Percentiles rank a stretch among this genome's conserved stretches.
Evolutionary conservation across 352 stramenopile species (phyloP).

Genomic region (Globisporangium barbulae): DNA sequence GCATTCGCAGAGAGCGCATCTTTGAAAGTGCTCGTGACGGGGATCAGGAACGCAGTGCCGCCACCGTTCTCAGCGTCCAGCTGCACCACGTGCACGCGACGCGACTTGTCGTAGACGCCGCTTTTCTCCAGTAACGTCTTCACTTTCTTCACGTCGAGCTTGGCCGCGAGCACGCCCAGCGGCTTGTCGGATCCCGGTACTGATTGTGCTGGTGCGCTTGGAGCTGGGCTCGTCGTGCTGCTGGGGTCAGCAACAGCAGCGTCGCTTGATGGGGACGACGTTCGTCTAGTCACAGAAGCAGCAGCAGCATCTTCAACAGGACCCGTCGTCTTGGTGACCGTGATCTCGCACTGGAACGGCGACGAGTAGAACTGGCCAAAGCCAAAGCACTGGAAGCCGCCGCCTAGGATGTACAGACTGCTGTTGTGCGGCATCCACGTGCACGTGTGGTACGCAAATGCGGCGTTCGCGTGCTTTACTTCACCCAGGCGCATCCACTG

Average conservation of each 20-base stretch:
- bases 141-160: conserved; percentile 68
- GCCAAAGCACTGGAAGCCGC: conserved; percentile 82
- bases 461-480: conserved; percentile 39
- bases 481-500: conserved; percentile 55
- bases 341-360: conserved; percentile 49
- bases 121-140: conserved; percentile 70
- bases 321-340: conserved; percentile 17
- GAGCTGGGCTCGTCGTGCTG: background rate
- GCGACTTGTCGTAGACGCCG: conserved; percentile 75
- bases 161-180: conserved; percentile 49
- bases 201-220: background rate
- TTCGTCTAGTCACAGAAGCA: background rate
- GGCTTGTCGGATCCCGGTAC: conserved; percentile 4
- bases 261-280: background rate
- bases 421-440: conserved; percentile 44
- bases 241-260: background rate
- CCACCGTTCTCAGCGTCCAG: conserved; percentile 13
- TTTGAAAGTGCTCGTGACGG: conserved; percentile 43
- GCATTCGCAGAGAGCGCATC: conserved; percentile 20
- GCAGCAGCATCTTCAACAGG: background rate
- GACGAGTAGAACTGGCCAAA: conserved; percentile 82
- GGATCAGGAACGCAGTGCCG: conserved; percentile 49
- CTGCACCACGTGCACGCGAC: conserved; percentile 54
- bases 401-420: conserved; percentile 54
- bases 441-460: conserved; percentile 53